Base-by-base conservation (phyloP, 164 flowering plant genomes). In the Tetracentron sinense region DNA sequence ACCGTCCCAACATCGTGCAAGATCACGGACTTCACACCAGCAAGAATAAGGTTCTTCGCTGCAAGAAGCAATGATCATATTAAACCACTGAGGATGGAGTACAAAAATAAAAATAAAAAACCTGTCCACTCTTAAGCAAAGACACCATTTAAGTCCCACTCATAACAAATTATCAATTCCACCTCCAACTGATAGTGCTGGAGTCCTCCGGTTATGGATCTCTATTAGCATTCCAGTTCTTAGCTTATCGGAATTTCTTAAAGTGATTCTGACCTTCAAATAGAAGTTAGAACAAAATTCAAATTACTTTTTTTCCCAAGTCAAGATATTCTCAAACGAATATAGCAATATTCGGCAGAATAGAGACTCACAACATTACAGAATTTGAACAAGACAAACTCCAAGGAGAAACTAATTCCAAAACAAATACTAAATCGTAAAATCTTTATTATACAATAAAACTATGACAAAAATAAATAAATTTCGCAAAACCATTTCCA, bases 1-100 rank as follows among this genome's bases (percentile, higher is more conserved):
- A 90, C 95, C 0, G 44, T 54, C 31, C 85, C 86, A 69, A 85
- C 92, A 71, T 90, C 97, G 64, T 90, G 97, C 81, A 90, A 72
- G 21, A 90, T 83, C 58, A 90, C 90, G 54, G 95, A 90, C 72
- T 88, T 90, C 28, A 90, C 95, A 66, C 97, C 97, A 60, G 97
- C 92, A 58, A 90, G 92, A 74, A 90, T 68, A 42, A 90, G 85
- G 54, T 90, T 90, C 74, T 90, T 90, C 15, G 97, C 95, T 90
- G 90, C 78, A 82, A 58, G 35, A 38, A 70, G 38, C 25, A 75
- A 44, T 16, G 49, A 50, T 20, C 5, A 33, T 1, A 47, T 25
- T 25, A 20, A 31, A 23, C 14, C 22, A 16, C 7, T 56, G 17
- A 56, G n/a, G n/a, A n/a, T n/a, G n/a, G n/a, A n/a, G n/a, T n/a